A percentile compares a stretch with the other conserved stretches of the same genome.
phyloP scores from a whole-genome alignment of 2,329 filamentous ascomycete genomes.

The Hymenoscyphus fructigenus region DNA sequence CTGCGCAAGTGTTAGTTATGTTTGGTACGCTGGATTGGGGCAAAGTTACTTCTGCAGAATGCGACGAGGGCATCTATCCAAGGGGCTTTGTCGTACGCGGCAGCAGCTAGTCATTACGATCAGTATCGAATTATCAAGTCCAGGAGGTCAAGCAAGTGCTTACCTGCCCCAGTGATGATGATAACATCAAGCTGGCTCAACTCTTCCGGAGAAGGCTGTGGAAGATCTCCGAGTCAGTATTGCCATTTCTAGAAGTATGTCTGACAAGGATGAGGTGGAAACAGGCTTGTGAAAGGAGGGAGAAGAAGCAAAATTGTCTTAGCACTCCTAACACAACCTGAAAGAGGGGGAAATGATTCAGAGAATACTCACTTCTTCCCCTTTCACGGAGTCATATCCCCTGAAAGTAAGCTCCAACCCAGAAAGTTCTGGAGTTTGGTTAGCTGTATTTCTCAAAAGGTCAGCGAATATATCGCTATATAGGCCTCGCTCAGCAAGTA shows the following conservation, averaged over 20 bases:
- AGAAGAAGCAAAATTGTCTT: no score
- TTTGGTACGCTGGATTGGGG: background rate
- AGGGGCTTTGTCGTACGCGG: slow-evolving; percentile 21
- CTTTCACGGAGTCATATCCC: slow-evolving; percentile 39
- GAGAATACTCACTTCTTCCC: no score
- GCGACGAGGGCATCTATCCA: slow-evolving; percentile 20
- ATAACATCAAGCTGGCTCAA: slow-evolving; percentile 39
- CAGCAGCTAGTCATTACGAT: slow-evolving; percentile 14
- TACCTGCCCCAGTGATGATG: slow-evolving; percentile 42
- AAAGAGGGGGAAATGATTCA: no score
- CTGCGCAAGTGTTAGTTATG: slow-evolving; percentile 4
- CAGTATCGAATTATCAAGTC: background rate
- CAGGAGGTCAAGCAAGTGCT: slow-evolving; percentile 3
- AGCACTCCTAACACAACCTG: no score
- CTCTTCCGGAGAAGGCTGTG: slow-evolving; percentile 31
- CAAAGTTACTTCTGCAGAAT: slow-evolving; percentile 36
- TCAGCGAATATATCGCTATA: slow-evolving; percentile 24
- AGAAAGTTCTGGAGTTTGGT: slow-evolving; percentile 2
- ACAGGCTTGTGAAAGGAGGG: no score
- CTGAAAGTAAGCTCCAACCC: slow-evolving; percentile 27
- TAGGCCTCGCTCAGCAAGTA: slow-evolving; percentile 14
- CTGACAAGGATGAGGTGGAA: no score
- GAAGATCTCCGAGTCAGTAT: no score
- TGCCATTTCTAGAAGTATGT: no score
- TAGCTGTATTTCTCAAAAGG: slow-evolving; percentile 18